A percentile compares a stretch with the other conserved stretches of the same genome.
These are phyloP conservation scores for Stagonosporopsis vannaccii DNA, from an alignment of 2,329 filamentous ascomycete species.

Conservation along the genomic window DNA sequence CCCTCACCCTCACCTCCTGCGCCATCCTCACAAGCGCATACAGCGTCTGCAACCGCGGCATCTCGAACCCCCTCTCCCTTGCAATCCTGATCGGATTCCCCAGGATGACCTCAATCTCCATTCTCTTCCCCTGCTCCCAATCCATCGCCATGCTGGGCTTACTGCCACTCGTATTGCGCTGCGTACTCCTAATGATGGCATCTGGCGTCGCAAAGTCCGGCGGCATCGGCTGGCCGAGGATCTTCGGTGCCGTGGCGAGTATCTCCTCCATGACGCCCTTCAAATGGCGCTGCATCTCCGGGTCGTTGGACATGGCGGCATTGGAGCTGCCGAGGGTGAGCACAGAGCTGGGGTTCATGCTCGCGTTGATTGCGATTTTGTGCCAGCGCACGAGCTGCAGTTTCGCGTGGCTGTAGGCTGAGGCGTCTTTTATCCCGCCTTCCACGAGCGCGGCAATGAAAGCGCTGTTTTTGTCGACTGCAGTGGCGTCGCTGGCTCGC, in stretches of 20 bases:
- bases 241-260: slow-evolving; percentile 66
- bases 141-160: slow-evolving; percentile 72
- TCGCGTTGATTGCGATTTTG: slow-evolving; percentile 78
- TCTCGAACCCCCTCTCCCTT: slow-evolving; percentile 66
- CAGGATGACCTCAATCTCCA: slow-evolving; percentile 77
- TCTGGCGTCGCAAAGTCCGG: slow-evolving; percentile 68
- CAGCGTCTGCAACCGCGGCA: slow-evolving; percentile 71
- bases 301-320: slow-evolving; percentile 69
- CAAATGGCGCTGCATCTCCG: slow-evolving; percentile 68
- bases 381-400: slow-evolving; percentile 77
- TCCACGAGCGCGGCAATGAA: slow-evolving; percentile 64
- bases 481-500: slow-evolving; percentile 38
- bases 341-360: slow-evolving; percentile 76
- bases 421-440: slow-evolving; percentile 72
- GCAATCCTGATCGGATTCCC: slow-evolving; percentile 75
- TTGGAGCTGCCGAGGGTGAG: slow-evolving; percentile 71
- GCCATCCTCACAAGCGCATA: slow-evolving; percentile 71
- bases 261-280: slow-evolving; percentile 75
- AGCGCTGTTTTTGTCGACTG: slow-evolving; percentile 54
- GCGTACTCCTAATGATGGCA: slow-evolving; percentile 67
- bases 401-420: slow-evolving; percentile 68
- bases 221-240: slow-evolving; percentile 69
- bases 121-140: slow-evolving; percentile 69
- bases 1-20: slow-evolving; percentile 61
- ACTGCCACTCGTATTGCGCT: slow-evolving; percentile 67